Base-by-base conservation (phyloP, 768 basidiomycete genomes). In the Rhizopogon rudus region DNA sequence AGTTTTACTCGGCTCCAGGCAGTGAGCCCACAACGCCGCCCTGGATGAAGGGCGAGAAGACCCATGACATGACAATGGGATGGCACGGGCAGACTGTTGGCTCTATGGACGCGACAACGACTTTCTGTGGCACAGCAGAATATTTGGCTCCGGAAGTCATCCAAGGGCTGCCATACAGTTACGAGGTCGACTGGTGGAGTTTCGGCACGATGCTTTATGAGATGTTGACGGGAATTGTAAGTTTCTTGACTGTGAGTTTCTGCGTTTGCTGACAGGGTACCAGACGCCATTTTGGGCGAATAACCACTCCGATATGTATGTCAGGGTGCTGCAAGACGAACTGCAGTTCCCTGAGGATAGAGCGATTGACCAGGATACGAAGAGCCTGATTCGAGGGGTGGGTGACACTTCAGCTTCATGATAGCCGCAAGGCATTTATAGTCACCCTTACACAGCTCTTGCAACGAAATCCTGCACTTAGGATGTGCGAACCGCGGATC, bases 171-270 rank as follows among this genome's bases (percentile, higher is more conserved):
- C 81, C 86, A 17, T 96, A 98, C 67, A 87, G 87, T 60, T 98
- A 93, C 65, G 92, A 94, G 61, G 93, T 96, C 20, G 96, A 98
- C 68, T 96, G 93, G 91, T 99, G 94, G 95, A 91, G 88, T 60
- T 89, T 96, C 64, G 96, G 96, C 37, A 98, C 96, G 58, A 96
- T 98, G 90, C 73, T 98, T 57, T 93, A 91, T 68, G 96, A 98
- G 76, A 96, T 97, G 89, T 74, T 98, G 72, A 91, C 91, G 40
- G 96, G 96, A 28, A 89, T 95, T 60, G 94, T 95, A 70, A 77
- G 88, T 84, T 43, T 56, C 45, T 28, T 52, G 50, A 17, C 35
- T 20, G 10, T 33, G 56, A 37, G 48, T 63, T 44, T 52, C 63
- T 52, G 45, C 56, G 51, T 61, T 52, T 53, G 56, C 40, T 62